Evolutionary conservation across 2,329 filamentous ascomycete genomes (phyloP).

Genomic region (Penicillium sp.): DNA sequence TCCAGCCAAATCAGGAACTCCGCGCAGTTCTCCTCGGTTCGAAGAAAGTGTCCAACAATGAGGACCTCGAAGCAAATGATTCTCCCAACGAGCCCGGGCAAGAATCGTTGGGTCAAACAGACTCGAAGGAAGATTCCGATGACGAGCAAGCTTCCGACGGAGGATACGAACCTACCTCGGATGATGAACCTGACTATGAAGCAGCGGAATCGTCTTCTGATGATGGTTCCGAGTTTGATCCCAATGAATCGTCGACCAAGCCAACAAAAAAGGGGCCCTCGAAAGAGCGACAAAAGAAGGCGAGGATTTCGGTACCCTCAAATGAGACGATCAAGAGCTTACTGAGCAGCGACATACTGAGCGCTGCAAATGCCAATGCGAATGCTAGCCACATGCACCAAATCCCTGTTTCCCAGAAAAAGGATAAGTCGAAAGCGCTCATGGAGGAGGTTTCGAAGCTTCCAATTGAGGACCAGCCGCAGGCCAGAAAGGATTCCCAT

Average conservation of each 20-base stretch:
- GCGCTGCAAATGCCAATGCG: conserved; percentile 27
- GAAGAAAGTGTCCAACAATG: neutral
- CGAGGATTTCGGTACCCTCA: neutral
- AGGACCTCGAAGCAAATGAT: too few relatives aligned
- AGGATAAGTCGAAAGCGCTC: conserved; percentile 32
- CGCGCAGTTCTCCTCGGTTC: too few relatives aligned
- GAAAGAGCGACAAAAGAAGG: too few relatives aligned
- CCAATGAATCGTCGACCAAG: neutral
- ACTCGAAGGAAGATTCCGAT: too few relatives aligned
- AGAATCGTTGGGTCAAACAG: neutral
- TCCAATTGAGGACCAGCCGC: conserved; percentile 24
- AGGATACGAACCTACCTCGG: neutral
- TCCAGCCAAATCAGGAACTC: neutral
- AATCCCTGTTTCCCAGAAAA: conserved; percentile 24
- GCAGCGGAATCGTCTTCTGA: neutral
- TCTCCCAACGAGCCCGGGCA: neutral
- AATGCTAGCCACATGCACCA: conserved; percentile 25
- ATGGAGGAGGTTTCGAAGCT: conserved; percentile 33
- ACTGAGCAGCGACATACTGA: neutral
- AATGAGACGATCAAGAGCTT: neutral
- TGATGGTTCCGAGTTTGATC: neutral
- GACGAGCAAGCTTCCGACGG: neutral
- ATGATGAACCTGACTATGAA: neutral
- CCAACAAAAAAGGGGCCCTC: neutral
- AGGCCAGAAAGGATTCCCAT: conserved; percentile 25